Conservation (phyloP, 352 stramenopile genomes). For the Hyaloperonospora arabidopsidis region DNA sequence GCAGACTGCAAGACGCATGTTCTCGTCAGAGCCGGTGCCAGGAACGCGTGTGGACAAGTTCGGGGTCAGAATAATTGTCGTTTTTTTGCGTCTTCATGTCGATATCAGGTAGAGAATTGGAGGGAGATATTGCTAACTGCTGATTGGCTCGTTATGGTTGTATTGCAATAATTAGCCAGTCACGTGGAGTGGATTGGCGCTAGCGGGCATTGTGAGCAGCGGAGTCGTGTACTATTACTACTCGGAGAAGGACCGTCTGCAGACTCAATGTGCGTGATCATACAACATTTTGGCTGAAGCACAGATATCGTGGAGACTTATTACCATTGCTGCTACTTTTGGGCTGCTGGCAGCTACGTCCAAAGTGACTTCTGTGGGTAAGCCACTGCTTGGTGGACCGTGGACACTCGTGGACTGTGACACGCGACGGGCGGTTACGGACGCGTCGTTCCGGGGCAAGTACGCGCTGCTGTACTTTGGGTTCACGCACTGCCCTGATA, state of each 20-base stretch:
- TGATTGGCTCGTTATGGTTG: slow-evolving; percentile 1
- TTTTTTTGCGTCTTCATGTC: background rate
- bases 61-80: slow-evolving; percentile 33
- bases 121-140: slow-evolving; percentile 3
- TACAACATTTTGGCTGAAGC: background rate
- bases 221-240: slow-evolving; percentile 86
- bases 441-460: slow-evolving; percentile 89
- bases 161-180: slow-evolving; percentile 45
- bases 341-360: slow-evolving; percentile 45
- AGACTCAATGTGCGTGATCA: slow-evolving; percentile 61
- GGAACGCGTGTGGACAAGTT: slow-evolving; percentile 50
- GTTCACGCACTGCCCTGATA: slow-evolving; percentile 99
- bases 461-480: slow-evolving; percentile 99
- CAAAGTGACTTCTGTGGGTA: slow-evolving; percentile 86
- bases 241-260: slow-evolving; percentile 79
- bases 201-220: slow-evolving; percentile 59
- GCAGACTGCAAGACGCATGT: slow-evolving; percentile 22
- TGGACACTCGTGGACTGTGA: slow-evolving; percentile 91
- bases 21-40: slow-evolving; percentile 25
- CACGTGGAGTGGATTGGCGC: slow-evolving; percentile 74
- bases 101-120: background rate
- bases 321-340: background rate
- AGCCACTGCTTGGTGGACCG: slow-evolving; percentile 86
- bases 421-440: slow-evolving; percentile 77
- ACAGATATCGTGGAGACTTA: slow-evolving; percentile 4